A percentile compares a stretch with the other conserved stretches of the same genome.
phyloP scores from a whole-genome alignment of 768 basidiomycete genomes.

The Leccinum obscurum region DNA sequence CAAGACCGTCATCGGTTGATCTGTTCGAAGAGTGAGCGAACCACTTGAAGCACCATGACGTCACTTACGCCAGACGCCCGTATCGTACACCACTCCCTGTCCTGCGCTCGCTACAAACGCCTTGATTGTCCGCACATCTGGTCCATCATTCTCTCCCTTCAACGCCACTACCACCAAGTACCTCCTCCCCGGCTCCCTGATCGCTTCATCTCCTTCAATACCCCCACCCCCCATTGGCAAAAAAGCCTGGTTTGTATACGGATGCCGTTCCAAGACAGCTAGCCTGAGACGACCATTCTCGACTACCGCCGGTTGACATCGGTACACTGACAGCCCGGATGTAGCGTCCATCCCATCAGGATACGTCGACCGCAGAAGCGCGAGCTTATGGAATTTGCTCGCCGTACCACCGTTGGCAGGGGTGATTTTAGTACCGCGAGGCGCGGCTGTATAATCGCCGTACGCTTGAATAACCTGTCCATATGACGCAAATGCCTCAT shows the following conservation, averaged over 20 bases:
- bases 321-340: slow-evolving; percentile 78
- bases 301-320: slow-evolving; percentile 59
- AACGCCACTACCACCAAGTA: slow-evolving; percentile 89
- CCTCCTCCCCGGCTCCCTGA: slow-evolving; percentile 46
- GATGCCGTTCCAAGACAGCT: slow-evolving; percentile 84
- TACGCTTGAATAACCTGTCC: slow-evolving; percentile 93
- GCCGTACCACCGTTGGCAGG: slow-evolving; percentile 90
- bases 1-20: slow-evolving; percentile 90
- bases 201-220: slow-evolving; percentile 42
- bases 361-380: slow-evolving; percentile 69
- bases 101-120: slow-evolving; percentile 80
- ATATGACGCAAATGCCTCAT: slow-evolving; percentile 84
- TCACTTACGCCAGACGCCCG: slow-evolving; percentile 87
- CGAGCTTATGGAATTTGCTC: slow-evolving; percentile 88
- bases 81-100: slow-evolving; percentile 86
- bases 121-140: slow-evolving; percentile 70
- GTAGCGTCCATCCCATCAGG: slow-evolving; percentile 55
- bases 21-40: slow-evolving; percentile 40
- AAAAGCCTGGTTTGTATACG: slow-evolving; percentile 89
- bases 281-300: slow-evolving; percentile 55
- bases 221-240: slow-evolving; percentile 82
- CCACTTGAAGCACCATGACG: not conserved
- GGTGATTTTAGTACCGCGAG: slow-evolving; percentile 70
- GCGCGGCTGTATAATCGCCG: slow-evolving; percentile 60
- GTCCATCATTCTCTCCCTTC: slow-evolving; percentile 73